These are phyloP conservation scores for Trypanosoma platydactyli DNA, from an alignment of 208 protist species.

Conservation along the genomic window DNA sequence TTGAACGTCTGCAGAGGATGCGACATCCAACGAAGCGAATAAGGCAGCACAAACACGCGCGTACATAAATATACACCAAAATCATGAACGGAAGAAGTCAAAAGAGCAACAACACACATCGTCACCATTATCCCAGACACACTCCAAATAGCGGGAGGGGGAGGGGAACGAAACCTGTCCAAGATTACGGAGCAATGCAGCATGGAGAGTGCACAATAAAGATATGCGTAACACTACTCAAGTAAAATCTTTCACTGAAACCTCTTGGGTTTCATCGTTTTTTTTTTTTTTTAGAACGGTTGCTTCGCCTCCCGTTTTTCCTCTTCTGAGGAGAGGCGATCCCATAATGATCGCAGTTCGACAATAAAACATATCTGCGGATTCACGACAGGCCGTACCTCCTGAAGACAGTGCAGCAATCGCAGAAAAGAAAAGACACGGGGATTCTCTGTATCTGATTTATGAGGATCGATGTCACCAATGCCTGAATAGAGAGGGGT, in stretches of 20 bases:
- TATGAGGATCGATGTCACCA: not conserved
- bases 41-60: not conserved
- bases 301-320: not conserved
- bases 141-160: no score
- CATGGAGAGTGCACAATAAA: not conserved
- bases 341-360: constrained; percentile 63
- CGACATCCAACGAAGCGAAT: no score
- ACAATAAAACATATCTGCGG: constrained; percentile 72
- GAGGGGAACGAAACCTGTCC: no score
- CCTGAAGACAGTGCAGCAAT: constrained; percentile 43
- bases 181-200: not conserved
- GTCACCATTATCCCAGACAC: no score
- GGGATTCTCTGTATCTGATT: not conserved
- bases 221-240: not conserved
- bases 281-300: not conserved
- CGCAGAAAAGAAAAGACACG: constrained; percentile 19
- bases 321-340: constrained; percentile 11
- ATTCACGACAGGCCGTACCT: constrained; percentile 45
- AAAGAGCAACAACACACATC: no score
- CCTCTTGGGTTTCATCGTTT: not conserved
- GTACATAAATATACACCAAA: not conserved
- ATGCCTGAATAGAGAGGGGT: not conserved
- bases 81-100: not conserved
- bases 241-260: not conserved
- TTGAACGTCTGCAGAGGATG: no score